Evolutionary conservation across 441 rosid genomes (phyloP), one percentile per base, ranked within the genome.

Genomic region (Eruca vesicaria): DNA sequence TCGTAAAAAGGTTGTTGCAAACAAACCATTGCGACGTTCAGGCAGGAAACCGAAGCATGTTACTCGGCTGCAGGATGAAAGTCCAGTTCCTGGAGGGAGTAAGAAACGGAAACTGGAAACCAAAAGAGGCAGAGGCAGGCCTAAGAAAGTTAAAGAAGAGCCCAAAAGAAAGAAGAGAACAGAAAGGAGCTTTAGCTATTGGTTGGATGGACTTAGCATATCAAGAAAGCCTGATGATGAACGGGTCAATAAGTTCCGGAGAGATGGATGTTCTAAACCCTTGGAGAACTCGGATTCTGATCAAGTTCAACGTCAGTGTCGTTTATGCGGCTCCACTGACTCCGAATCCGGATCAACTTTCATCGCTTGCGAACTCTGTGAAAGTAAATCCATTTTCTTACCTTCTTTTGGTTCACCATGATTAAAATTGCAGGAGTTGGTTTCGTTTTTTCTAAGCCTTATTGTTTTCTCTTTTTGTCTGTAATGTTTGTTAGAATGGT

Each of bases 171-270:
- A 82, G 77, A 83, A 78, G 88, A 88, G 98, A 88, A 83, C 94
- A 29, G 69, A 45, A 70, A 69, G 80, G 72, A 76, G 60, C 69
- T 84, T 76, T 66, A 87, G 88, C 84, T 90, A 83, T 86, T 96
- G 99, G 99, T 78, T 84, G 78, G 87, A 93, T 75, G 99, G 99
- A 62, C 96, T 96, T 74, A 73, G 16, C 31, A 77, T 96, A 56
- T 90, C 96, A 71, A 74, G 86, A 83, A 93, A 83, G 74, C 81
- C 88, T 50, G 84, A 78, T 16, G 97, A 93, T 81, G 90, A 86
- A 71, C 86, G 97, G 38, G 87, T 91, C 64, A 79, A 63, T 58
- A 82, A 78, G 50, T 96, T 93, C 82, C 79, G 80, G 78, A 77
- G 66, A 71, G 84, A 80, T 66, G 82, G 69, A 57, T 68, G 81